A percentile compares a stretch with the other conserved stretches of the same genome.
phyloP scores from a whole-genome alignment of 176 grass and related monocot genomes.

The Musa beccarii region DNA sequence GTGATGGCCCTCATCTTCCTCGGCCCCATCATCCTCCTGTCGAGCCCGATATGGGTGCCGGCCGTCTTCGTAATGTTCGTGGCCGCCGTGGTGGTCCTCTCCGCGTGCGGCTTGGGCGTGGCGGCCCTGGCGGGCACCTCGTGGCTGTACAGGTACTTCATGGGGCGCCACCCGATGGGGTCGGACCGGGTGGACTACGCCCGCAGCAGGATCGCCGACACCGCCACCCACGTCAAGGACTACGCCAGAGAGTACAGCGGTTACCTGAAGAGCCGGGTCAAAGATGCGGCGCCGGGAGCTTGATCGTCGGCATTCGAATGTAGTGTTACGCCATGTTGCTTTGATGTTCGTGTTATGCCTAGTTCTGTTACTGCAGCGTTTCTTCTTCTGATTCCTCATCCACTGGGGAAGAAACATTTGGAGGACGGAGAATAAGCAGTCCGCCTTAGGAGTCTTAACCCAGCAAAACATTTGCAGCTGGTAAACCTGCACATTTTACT shows the following conservation, averaged over 20 bases:
- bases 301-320: too few species aligned
- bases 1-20: conserved; percentile 46
- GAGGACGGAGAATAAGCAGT: too few species aligned
- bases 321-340: too few species aligned
- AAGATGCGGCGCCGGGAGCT: conserved; percentile 63
- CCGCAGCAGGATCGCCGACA: conserved; percentile 59
- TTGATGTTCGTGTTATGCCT: too few species aligned
- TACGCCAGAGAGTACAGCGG: conserved; percentile 56
- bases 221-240: conserved; percentile 55
- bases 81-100: conserved; percentile 27
- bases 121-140: conserved; percentile 28
- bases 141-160: conserved; percentile 51
- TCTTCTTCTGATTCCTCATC: too few species aligned
- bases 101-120: conserved; percentile 34
- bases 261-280: conserved; percentile 44
- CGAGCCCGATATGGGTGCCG: conserved; percentile 52
- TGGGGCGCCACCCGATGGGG: conserved; percentile 54
- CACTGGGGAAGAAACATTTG: too few species aligned
- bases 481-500: not conserved
- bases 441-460: not conserved
- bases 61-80: conserved; percentile 13
- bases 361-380: too few species aligned
- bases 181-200: conserved; percentile 82
- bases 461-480: not conserved
- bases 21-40: conserved; percentile 56